Conservation (phyloP, 2,329 filamentous ascomycete genomes). For the Ophiostoma sp. region DNA sequence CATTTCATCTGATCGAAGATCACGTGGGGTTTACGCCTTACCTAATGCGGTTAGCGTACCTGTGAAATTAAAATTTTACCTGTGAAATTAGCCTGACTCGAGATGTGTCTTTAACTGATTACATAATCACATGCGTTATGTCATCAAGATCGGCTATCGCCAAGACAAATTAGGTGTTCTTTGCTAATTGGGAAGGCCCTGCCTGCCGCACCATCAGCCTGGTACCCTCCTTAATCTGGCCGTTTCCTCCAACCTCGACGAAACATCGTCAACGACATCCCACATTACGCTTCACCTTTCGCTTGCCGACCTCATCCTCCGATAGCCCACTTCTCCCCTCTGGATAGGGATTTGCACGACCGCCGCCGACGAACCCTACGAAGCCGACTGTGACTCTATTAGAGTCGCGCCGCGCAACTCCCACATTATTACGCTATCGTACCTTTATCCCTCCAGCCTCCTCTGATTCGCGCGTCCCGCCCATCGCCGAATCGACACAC, state of each 20-base stretch:
- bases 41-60: too few species aligned
- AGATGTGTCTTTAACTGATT: not conserved
- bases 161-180: conserved; percentile 12
- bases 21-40: too few species aligned
- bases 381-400: conserved; percentile 8
- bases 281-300: not conserved
- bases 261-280: conserved; percentile 1
- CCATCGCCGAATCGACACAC: not conserved
- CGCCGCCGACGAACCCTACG: not conserved
- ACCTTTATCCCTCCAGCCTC: not conserved
- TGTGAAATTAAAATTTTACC: too few species aligned
- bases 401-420: conserved; percentile 5
- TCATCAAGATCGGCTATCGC: not conserved
- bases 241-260: not conserved
- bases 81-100: not conserved
- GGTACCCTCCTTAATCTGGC: conserved; percentile 5
- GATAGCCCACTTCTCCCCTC: not conserved
- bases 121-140: not conserved
- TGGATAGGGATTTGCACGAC: not conserved
- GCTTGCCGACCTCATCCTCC: not conserved
- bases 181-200: not conserved
- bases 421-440: not conserved
- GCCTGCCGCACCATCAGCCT: not conserved
- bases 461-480: not conserved
- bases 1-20: too few species aligned